Evolutionary conservation across 768 basidiomycete genomes (phyloP).

Genomic region (Termitomyces sp.): DNA sequence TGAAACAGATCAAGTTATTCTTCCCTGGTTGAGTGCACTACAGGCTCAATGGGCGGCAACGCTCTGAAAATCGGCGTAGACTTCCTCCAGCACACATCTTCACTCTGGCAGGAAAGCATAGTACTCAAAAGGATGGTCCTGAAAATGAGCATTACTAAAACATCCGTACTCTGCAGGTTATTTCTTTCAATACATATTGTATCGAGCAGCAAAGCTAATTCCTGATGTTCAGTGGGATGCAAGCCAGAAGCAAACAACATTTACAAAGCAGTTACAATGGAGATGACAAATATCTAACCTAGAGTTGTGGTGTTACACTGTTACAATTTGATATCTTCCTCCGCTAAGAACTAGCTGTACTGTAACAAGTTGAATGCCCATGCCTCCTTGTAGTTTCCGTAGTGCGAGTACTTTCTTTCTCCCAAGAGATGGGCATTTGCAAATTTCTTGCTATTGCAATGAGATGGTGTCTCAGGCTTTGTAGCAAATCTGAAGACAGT

Average conservation of each 20-base stretch:
- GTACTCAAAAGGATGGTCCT: not conserved
- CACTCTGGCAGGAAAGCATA: not conserved
- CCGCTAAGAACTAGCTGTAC: too few relatives aligned
- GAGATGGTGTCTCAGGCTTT: too few relatives aligned
- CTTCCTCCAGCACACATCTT: not conserved
- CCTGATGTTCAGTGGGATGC: not conserved
- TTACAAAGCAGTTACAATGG: conserved; percentile 30
- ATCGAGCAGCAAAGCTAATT: not conserved
- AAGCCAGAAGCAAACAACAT: too few relatives aligned
- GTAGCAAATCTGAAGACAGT: too few relatives aligned
- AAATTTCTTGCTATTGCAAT: too few relatives aligned
- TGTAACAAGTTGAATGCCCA: too few relatives aligned
- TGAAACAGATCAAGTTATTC: not conserved
- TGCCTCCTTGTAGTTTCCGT: too few relatives aligned
- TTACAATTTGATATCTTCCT: too few relatives aligned
- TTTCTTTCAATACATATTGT: conserved; percentile 10
- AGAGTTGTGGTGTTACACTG: too few relatives aligned
- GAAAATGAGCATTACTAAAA: conserved; percentile 7
- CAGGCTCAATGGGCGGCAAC: conserved; percentile 19
- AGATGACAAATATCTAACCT: too few relatives aligned
- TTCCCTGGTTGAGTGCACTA: not conserved
- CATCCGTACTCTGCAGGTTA: conserved; percentile 7
- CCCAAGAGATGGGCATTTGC: too few relatives aligned
- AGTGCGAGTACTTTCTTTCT: too few relatives aligned
- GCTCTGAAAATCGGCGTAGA: conserved; percentile 10